Conservation (phyloP, 2,329 filamentous ascomycete genomes). For the Ascochyta lentis region DNA sequence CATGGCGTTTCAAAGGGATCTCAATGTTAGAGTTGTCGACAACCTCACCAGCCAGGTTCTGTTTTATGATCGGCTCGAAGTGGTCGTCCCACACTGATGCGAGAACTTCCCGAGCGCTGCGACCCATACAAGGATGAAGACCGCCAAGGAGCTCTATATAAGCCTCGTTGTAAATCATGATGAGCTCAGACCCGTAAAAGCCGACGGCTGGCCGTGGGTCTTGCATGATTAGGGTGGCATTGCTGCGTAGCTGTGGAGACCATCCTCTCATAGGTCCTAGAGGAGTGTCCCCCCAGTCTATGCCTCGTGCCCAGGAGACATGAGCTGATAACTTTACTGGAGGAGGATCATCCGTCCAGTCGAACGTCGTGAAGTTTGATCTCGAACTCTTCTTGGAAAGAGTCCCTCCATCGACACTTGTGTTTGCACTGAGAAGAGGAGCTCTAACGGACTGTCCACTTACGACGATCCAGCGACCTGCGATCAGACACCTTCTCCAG, state of each 20-base stretch:
- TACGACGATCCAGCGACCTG: conserved; percentile 31
- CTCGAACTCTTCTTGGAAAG: conserved; percentile 5
- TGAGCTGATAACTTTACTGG: conserved; percentile 19
- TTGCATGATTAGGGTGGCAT: conserved; percentile 78
- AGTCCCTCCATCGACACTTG: neutral
- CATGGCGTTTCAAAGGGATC: conserved; percentile 71
- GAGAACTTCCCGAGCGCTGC: conserved; percentile 68
- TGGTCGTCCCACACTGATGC: conserved; percentile 64
- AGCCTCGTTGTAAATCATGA: conserved; percentile 49
- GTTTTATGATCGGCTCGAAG: conserved; percentile 32
- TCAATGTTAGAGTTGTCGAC: conserved; percentile 67
- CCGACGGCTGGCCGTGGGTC: conserved; percentile 64
- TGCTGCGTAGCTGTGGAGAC: conserved; percentile 71
- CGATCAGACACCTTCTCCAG: conserved; percentile 26
- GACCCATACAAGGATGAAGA: conserved; percentile 65
- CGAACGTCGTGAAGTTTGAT: conserved; percentile 16
- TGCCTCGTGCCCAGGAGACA: conserved; percentile 54
- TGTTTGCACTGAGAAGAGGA: neutral
- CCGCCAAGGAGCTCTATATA: conserved; percentile 41
- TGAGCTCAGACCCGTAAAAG: conserved; percentile 54
- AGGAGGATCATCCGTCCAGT: conserved; percentile 27
- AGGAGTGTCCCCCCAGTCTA: conserved; percentile 74
- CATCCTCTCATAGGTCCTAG: conserved; percentile 76
- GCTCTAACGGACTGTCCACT: conserved; percentile 11
- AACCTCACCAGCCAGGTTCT: conserved; percentile 31